phyloP scores from a whole-genome alignment of 2,329 filamentous ascomycete genomes.

The Trichoderma cornu-damae region DNA sequence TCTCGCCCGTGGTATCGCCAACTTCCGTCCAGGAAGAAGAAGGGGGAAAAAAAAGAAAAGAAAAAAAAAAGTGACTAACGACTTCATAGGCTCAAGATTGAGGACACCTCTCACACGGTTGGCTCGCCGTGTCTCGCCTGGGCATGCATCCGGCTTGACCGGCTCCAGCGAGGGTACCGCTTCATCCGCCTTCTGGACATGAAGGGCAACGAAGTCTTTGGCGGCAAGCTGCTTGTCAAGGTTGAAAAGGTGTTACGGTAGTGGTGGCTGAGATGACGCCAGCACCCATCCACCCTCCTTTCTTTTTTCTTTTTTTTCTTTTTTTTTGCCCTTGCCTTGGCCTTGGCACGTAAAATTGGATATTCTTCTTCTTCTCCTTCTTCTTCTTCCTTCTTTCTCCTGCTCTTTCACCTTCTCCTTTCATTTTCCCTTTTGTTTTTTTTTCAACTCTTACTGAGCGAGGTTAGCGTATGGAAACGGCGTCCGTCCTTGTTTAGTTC shows the following conservation, averaged over 20 bases:
- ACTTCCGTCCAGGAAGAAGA: neutral
- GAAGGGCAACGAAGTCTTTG: constrained; percentile 40
- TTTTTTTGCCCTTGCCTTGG: neutral
- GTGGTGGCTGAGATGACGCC: constrained; percentile 18
- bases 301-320: neutral
- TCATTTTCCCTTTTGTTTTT: neutral
- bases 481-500: constrained; percentile 6
- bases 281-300: neutral
- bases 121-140: constrained; percentile 43
- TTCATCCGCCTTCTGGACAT: constrained; percentile 48
- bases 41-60: neutral
- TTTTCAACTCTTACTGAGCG: neutral
- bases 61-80: neutral
- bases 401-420: neutral
- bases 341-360: neutral
- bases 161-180: constrained; percentile 51
- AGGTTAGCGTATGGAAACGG: constrained; percentile 2
- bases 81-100: constrained; percentile 48
- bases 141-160: constrained; percentile 57
- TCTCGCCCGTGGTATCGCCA: neutral
- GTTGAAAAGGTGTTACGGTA: constrained; percentile 44
- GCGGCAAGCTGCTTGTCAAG: constrained; percentile 48
- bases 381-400: neutral
- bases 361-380: neutral
- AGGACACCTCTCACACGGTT: constrained; percentile 42